Evolutionary conservation across 257 asterid species (phyloP).

Genomic region (Solanum clarkiae): DNA sequence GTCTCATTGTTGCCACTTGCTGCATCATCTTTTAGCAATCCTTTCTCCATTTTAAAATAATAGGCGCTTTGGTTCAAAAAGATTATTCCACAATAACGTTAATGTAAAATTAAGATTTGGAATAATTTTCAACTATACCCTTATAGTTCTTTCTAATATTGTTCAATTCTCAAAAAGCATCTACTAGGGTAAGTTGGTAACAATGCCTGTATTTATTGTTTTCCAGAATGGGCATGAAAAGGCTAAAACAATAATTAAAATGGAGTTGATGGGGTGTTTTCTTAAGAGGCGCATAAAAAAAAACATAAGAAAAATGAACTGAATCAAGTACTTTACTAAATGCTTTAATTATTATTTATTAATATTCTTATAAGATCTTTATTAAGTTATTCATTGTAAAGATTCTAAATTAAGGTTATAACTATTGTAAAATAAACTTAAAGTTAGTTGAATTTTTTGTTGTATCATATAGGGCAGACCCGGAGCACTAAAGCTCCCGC

Average conservation of each 20-base stretch:
- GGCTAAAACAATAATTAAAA: background rate
- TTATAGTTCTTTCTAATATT: background rate
- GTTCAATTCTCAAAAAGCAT: background rate
- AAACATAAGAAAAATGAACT: background rate
- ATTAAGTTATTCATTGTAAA: background rate
- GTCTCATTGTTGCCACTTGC: background rate
- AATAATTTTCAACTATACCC: too few relatives aligned
- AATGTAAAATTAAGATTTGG: background rate
- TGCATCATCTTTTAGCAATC: background rate
- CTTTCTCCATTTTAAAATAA: background rate
- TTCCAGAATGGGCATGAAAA: background rate
- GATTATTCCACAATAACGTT: background rate
- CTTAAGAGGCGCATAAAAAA: background rate
- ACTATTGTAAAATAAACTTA: too few relatives aligned
- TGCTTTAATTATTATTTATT: background rate
- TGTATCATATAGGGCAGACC: background rate
- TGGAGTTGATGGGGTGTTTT: background rate
- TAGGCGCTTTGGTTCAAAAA: background rate
- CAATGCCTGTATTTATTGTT: background rate
- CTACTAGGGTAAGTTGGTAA: background rate
- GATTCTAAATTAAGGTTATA: background rate
- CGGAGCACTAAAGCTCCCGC: too few relatives aligned
- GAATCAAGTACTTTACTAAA: background rate
- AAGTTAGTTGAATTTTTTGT: background rate
- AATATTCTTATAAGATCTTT: background rate